Evolutionary conservation across 345 rosid species (phyloP), one percentile per base, ranked within the genome.

Genomic region (Acer saccharum): DNA sequence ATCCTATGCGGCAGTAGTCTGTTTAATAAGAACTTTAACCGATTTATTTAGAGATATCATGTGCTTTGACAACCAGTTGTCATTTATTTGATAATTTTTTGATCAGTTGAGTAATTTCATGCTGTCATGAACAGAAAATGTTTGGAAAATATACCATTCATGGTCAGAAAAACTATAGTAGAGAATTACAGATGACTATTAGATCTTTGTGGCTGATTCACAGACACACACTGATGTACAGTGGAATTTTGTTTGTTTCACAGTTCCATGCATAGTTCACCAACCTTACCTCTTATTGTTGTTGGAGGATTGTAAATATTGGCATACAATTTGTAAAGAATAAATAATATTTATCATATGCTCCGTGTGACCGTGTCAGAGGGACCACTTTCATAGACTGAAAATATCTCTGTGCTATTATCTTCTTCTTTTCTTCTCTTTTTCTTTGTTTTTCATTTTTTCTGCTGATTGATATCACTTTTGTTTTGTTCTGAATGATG

Each of bases 401-500:
- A 50, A 12, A 10, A 54, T 25, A 50, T 50, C 20, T 0, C 0
- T 25, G 73, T 50, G 60, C 23, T 69, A 16, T 50, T 50, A 7
- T 21, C 29, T 20, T 17, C 46, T 29, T 29, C 1, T 6, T n/a
- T 10, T 5, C 25, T 39, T 14, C 27, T 0, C 16, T 8, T 41
- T 21, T 23, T 4, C 39, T 35, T 35, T 1, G 17, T 62, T 73
- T 73, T 62, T 0, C 69, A 2, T 75, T 4, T 52, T 65, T 65
- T 20, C 7, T 14, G 48, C 52, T 75, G 21, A 21, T 54, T 20
- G n/a, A 35, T 20, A 48, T 77, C 8, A 29, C 35, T n/a, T 39
- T 29, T 50, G n/a, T 18, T n/a, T 65, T 67, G 7, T 69, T 20
- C 48, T 55, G 41, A 79, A 77, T 72, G 63, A 29, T 27, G 63